Evolutionary conservation across 2,329 filamentous ascomycete species (phyloP), one percentile per base, ranked within the genome.

Genomic region (Eurotiales sp.): DNA sequence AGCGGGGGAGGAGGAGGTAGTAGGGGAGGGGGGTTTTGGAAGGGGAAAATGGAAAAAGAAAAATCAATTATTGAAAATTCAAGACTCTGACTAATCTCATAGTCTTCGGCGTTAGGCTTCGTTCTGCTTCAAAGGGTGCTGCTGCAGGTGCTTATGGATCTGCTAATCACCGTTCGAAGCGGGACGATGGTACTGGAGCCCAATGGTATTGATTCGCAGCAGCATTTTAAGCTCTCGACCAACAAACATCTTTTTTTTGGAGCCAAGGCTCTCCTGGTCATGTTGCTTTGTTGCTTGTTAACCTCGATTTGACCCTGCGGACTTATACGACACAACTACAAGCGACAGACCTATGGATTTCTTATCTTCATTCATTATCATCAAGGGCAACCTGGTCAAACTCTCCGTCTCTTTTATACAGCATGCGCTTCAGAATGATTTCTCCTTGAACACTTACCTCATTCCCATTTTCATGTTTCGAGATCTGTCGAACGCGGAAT

Each of bases 31-130:
- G 21, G 21, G 17, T 27, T 27, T n/a, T n/a, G n/a, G n/a, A n/a
- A n/a, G n/a, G n/a, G 25, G 25, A 27, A 5, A 27, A 6, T 27
- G 25, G 25, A 10, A 10, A 27, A 27, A 19, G 8, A 47, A 41
- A 79, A 77, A 45, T 32, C 42, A 32, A 51, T 37, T 79, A 15
- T 76, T 77, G 73, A 81, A 48, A 49, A 81, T 82, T 85, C 83
- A 85, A 82, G 82, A 81, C 81, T 79, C 78, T 82, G 83, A 86
- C 85, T 89, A 85, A 88, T 86, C 71, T 79, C 75, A 84, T 85
- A 88, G 86, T 87, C 81, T 85, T 81, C 85, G 84, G 81, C 86
- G 85, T 84, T 83, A 89, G 86, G 85, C 85, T 89, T 80, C 86
- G 86, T 80, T 89, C 86, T 79, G 83, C 85, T 80, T 86, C 85